phyloP scores from a whole-genome alignment of 257 asterid species.

The Nicotiana attenuata region DNA sequence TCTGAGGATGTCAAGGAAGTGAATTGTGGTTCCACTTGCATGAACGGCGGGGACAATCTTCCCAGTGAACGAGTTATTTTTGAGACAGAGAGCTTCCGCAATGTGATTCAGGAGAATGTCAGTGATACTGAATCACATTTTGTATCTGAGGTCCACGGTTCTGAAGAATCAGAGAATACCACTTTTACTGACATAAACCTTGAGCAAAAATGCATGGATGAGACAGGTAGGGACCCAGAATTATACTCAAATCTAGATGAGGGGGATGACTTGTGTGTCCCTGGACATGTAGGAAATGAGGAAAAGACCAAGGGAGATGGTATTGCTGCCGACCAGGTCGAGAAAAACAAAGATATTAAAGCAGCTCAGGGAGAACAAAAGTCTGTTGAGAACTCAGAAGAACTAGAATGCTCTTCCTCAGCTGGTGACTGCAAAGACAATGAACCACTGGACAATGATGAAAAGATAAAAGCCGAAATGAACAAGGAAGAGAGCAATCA shows the following conservation, averaged over 20 bases:
- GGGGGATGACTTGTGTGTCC: constrained; percentile 23
- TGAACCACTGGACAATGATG: constrained; percentile 32
- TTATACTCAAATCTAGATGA: constrained; percentile 30
- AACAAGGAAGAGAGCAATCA: constrained; percentile 21
- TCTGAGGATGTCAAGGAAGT: constrained; percentile 27
- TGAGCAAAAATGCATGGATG: constrained; percentile 13
- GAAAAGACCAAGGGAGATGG: constrained; percentile 23
- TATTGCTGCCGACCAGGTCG: constrained; percentile 26
- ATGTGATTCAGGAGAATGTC: constrained; percentile 12
- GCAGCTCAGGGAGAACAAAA: constrained; percentile 22
- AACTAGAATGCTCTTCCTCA: constrained; percentile 25
- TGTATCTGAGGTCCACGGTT: constrained; percentile 9
- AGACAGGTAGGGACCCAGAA: constrained; percentile 44
- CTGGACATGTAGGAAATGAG: constrained; percentile 32
- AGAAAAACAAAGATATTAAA: constrained; percentile 22
- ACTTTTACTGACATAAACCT: constrained; percentile 11
- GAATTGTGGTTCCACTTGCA: constrained; percentile 12
- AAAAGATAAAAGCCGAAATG: constrained; percentile 26
- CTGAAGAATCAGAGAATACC: constrained; percentile 5
- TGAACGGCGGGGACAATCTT: constrained; percentile 23
- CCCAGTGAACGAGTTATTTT: constrained; percentile 24
- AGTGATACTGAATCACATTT: constrained; percentile 11
- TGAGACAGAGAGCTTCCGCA: constrained; percentile 12
- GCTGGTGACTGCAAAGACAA: constrained; percentile 24
- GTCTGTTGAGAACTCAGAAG: constrained; percentile 24